A percentile compares a stretch with the other conserved stretches of the same genome.
Conservation (phyloP, 768 basidiomycete genomes). For the Tulasnella sp. region DNA sequence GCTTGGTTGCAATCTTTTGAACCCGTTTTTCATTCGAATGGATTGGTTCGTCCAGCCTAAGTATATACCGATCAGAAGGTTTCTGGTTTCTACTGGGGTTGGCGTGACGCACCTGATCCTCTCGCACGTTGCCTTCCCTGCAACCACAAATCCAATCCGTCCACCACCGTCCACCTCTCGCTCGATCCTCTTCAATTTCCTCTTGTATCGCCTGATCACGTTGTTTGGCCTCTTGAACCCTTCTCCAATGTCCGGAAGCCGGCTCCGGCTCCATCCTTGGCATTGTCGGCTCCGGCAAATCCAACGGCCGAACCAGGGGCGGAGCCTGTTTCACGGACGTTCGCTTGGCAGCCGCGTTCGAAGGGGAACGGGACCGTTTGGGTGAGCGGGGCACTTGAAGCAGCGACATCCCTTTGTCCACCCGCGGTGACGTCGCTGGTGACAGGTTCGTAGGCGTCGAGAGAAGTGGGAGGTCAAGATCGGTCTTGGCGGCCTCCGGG, state of each 20-base stretch:
- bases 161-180: conserved; percentile 31
- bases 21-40: conserved; percentile 31
- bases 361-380: neutral
- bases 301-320: conserved; percentile 20
- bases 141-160: conserved; percentile 34
- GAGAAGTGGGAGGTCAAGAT: conserved; percentile 11
- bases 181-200: conserved; percentile 23
- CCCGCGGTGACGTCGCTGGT: neutral
- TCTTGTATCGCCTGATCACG: conserved; percentile 27
- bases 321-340: conserved; percentile 10
- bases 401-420: neutral
- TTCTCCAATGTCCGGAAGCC: conserved; percentile 22
- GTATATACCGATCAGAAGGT: neutral
- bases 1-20: neutral
- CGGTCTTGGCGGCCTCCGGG: neutral
- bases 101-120: conserved; percentile 30
- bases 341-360: neutral
- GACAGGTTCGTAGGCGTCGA: conserved; percentile 14
- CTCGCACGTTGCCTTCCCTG: conserved; percentile 28
- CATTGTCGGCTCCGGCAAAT: conserved; percentile 23
- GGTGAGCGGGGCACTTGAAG: neutral
- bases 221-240: conserved; percentile 8
- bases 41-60: conserved; percentile 33
- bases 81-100: neutral
- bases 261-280: conserved; percentile 27